Base-by-base conservation (phyloP, 2,329 filamentous ascomycete genomes). In the Beauveria bassiana region DNA sequence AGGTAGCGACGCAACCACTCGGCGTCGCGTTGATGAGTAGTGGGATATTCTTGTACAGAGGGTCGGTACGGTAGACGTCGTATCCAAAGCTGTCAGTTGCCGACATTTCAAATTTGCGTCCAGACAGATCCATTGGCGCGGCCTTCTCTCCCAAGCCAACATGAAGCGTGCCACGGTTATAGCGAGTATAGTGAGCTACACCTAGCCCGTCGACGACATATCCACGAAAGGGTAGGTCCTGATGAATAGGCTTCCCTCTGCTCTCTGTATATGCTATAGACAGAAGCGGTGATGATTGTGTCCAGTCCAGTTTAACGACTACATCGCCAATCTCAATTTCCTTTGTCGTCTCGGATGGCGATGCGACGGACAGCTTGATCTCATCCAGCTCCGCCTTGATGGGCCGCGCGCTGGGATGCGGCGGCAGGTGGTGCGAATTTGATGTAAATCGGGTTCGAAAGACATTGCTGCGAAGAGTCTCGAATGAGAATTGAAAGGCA, bases 71-170 rank as follows among this genome's bases (percentile, higher is more conserved):
- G 69, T 89, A 85, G 4, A 85, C 82, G 66, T 91, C 87, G 68
- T 91, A 90, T 2, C 88, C 86, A 66, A 91, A 91, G 43, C 83
- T 87, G 70, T 91, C 88, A 0, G 86, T 90, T 2, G 86, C 86
- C 0, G 86, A 85, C 16, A 91, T 76, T 28, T 81, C 79, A 70
- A 90, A 91, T 28, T 82, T 78, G 0, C 88, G 80, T 38, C 85
- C 86, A 0, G 81, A 85, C 1, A 91, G 77, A 67, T 91, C 84
- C 86, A 91, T 89, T 0, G 88, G 88, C 0, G 86, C 87, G 5
- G 85, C 79, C 70, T 90, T 90, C 70, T 91, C 88, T 5, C 88
- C 88, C 0, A 91, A 77, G 0, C 88, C 88, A 20, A 89, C 82
- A 66, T 91, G 86, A 0, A 91, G 78, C 0, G 83, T 86, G 22